Evolutionary conservation across 345 rosid genomes (phyloP).

Genomic region (Eucalyptus cloeziana): DNA sequence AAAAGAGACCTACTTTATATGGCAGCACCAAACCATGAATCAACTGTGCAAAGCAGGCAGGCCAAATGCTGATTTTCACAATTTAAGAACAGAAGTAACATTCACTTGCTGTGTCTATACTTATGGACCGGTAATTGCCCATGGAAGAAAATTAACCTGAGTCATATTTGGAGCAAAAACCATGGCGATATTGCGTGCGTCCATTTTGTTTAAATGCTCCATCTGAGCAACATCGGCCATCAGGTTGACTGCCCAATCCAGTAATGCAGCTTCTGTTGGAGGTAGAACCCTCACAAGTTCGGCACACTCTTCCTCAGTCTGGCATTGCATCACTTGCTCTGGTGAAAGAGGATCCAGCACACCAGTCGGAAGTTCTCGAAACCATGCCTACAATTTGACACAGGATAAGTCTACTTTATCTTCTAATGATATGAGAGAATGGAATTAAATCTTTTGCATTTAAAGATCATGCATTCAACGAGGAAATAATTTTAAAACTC

Average conservation of each 20-base stretch:
- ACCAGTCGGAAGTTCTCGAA: constrained; percentile 41
- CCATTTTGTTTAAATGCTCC: constrained; percentile 37
- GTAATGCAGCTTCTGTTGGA: constrained; percentile 30
- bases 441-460: not conserved
- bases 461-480: not conserved
- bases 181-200: constrained; percentile 37
- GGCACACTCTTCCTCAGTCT: constrained; percentile 28
- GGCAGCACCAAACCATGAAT: not conserved
- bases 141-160: constrained; percentile 9
- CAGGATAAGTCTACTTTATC: not conserved
- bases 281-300: constrained; percentile 28
- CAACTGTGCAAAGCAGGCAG: not conserved
- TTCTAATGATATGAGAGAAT: not conserved
- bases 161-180: constrained; percentile 53
- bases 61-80: not conserved
- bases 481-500: not conserved
- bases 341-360: constrained; percentile 33
- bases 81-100: not conserved
- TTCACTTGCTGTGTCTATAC: not conserved
- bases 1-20: not conserved
- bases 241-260: constrained; percentile 44
- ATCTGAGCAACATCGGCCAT: constrained; percentile 44
- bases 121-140: not conserved
- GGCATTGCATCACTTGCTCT: constrained; percentile 34
- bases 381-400: constrained; percentile 27